Conservation (phyloP, 192 early-diverging fungal genomes). For the Coemansia sp. region DNA sequence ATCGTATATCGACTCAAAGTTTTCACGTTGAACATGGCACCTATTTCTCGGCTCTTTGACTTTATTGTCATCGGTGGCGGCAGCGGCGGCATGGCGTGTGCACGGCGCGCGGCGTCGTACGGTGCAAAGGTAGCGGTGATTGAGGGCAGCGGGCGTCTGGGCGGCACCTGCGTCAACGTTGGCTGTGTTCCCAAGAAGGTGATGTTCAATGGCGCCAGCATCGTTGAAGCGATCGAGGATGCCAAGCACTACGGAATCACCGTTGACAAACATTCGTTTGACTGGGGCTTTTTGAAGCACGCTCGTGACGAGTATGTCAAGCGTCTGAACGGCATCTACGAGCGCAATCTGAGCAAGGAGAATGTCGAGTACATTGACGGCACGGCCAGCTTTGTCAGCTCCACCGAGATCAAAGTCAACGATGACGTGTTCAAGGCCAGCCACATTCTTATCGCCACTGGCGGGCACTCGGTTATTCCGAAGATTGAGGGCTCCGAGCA, state of each 20-base stretch:
- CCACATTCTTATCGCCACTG: slow-evolving; percentile 90
- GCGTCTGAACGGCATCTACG: slow-evolving; percentile 97
- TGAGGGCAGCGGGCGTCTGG: slow-evolving; percentile 74
- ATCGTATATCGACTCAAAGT: background rate
- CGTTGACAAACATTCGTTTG: slow-evolving; percentile 59
- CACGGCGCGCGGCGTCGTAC: slow-evolving; percentile 87
- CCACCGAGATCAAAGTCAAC: slow-evolving; percentile 67
- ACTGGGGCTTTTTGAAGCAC: slow-evolving; percentile 80
- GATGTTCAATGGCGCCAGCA: slow-evolving; percentile 93
- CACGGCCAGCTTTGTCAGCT: slow-evolving; percentile 78
- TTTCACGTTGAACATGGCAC: slow-evolving; percentile 26
- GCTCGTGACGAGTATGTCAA: slow-evolving; percentile 96
- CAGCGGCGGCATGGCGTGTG: slow-evolving; percentile 87
- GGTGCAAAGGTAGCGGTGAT: slow-evolving; percentile 89
- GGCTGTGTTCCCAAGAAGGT: slow-evolving; percentile 92
- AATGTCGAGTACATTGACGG: slow-evolving; percentile 81
- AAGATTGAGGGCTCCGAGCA: slow-evolving; percentile 76
- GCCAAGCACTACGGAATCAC: slow-evolving; percentile 90
- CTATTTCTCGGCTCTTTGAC: slow-evolving; percentile 64
- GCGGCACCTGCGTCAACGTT: slow-evolving; percentile 94
- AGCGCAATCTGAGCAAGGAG: slow-evolving; percentile 84
- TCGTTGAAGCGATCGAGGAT: slow-evolving; percentile 85
- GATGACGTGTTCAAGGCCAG: slow-evolving; percentile 64
- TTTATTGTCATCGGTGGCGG: slow-evolving; percentile 97
- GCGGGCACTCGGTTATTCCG: slow-evolving; percentile 76